phyloP scores from a whole-genome alignment of 1,284 basidiomycete species.

The Melampsora larici-populina region DNA sequence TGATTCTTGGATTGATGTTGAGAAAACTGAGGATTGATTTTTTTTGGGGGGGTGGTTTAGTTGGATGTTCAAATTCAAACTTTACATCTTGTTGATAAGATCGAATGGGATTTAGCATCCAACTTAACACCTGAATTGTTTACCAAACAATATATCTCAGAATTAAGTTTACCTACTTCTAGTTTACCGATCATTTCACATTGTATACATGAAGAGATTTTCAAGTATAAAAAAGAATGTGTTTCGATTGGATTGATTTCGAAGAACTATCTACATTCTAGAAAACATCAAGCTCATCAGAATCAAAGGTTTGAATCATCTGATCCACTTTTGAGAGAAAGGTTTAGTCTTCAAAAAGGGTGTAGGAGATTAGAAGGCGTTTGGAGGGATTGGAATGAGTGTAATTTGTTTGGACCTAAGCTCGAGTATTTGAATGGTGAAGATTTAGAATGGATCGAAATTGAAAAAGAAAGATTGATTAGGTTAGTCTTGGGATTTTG shows the following conservation, averaged over 20 bases:
- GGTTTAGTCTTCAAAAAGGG: slow-evolving; percentile 58
- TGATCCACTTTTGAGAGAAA: slow-evolving; percentile 42
- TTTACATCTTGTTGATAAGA: slow-evolving; percentile 84
- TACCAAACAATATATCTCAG: slow-evolving; percentile 72
- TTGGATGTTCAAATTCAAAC: slow-evolving; percentile 97
- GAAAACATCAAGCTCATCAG: slow-evolving; percentile 57
- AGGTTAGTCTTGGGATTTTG: slow-evolving; percentile 1
- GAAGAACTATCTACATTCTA: slow-evolving; percentile 45
- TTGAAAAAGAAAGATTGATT: slow-evolving; percentile 29
- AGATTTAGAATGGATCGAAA: slow-evolving; percentile 67
- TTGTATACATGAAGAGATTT: slow-evolving; percentile 88
- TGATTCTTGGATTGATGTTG: too few relatives aligned
- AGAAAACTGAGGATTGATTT: too few relatives aligned
- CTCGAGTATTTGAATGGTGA: slow-evolving; percentile 81
- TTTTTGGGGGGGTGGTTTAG: slow-evolving; percentile 55
- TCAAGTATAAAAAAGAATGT: slow-evolving; percentile 90
- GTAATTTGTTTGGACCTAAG: slow-evolving; percentile 83
- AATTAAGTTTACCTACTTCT: slow-evolving; percentile 83
- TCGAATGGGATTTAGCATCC: slow-evolving; percentile 97
- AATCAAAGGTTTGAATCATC: slow-evolving; percentile 54
- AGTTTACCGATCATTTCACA: slow-evolving; percentile 83
- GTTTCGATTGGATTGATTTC: slow-evolving; percentile 81
- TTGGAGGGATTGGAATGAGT: slow-evolving; percentile 92
- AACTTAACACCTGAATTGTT: slow-evolving; percentile 83
- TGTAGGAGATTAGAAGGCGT: slow-evolving; percentile 79